Evolutionary conservation across 164 flowering plant species (phyloP).

Genomic region (Piper longum): DNA sequence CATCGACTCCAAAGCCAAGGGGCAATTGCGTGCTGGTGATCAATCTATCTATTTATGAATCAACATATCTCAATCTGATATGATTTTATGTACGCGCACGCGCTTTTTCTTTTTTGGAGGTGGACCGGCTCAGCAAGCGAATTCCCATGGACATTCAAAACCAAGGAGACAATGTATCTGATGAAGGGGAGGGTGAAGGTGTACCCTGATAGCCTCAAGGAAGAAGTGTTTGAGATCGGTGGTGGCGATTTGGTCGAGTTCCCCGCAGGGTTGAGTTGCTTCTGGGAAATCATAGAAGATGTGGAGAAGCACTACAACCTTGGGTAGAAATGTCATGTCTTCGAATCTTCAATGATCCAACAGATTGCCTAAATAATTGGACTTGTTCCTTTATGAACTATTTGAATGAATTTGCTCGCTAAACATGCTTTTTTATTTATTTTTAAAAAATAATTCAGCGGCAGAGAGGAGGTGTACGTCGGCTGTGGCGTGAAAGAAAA

Average conservation of each 20-base stretch:
- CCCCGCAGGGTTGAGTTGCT: constrained; percentile 82
- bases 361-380: no score
- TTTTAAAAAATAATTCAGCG: no score
- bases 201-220: constrained; percentile 43
- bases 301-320: constrained; percentile 82
- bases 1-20: no score
- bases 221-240: constrained; percentile 61
- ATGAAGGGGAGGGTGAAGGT: constrained; percentile 81
- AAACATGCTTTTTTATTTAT: no score
- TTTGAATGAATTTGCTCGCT: no score
- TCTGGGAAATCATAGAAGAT: constrained; percentile 76
- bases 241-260: constrained; percentile 83
- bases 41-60: no score
- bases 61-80: background rate
- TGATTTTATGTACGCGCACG: background rate
- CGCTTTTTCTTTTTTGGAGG: constrained; percentile 16
- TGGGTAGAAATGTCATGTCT: constrained; percentile 10
- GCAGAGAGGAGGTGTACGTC: no score
- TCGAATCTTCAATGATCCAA: no score
- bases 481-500: no score
- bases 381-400: no score
- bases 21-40: background rate
- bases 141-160: constrained; percentile 74
- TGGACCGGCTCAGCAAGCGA: constrained; percentile 90
- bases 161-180: constrained; percentile 65